Evolutionary conservation across 176 grass and related monocot species (phyloP).

Genomic region (Echinochloa phyllopogon): DNA sequence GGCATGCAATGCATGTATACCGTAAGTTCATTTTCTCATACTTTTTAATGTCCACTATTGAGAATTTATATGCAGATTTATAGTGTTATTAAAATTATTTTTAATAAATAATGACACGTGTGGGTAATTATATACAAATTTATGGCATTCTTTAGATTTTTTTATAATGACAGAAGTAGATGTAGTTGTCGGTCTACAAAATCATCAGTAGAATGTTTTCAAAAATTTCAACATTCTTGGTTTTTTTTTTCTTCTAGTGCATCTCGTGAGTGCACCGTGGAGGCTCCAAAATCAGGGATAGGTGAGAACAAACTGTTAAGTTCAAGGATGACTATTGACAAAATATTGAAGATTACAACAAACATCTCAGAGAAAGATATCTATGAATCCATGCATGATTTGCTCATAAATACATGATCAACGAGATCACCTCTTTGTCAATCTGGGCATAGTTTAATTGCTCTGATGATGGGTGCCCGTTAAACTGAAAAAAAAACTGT

Average conservation of each 20-base stretch:
- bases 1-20: no score
- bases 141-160: not conserved
- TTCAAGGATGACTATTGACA: conserved; percentile 53
- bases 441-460: conserved; percentile 42
- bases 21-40: no score
- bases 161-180: not conserved
- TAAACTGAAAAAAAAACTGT: conserved; percentile 51
- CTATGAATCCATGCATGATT: conserved; percentile 44
- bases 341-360: conserved; percentile 53
- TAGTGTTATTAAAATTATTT: not conserved
- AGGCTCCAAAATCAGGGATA: not conserved
- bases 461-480: conserved; percentile 42
- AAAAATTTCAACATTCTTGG: no score
- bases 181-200: no score
- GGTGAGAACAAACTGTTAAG: conserved; percentile 19
- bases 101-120: not conserved
- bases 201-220: no score
- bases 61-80: not conserved
- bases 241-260: no score
- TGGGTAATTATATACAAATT: not conserved
- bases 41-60: not conserved
- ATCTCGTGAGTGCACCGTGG: not conserved
- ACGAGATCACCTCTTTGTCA: conserved; percentile 32
- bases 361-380: conserved; percentile 33
- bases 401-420: conserved; percentile 56